Evolutionary conservation across 2,329 filamentous ascomycete species (phyloP), one percentile per base, ranked within the genome.

Genomic region (Cadophora malorum): DNA sequence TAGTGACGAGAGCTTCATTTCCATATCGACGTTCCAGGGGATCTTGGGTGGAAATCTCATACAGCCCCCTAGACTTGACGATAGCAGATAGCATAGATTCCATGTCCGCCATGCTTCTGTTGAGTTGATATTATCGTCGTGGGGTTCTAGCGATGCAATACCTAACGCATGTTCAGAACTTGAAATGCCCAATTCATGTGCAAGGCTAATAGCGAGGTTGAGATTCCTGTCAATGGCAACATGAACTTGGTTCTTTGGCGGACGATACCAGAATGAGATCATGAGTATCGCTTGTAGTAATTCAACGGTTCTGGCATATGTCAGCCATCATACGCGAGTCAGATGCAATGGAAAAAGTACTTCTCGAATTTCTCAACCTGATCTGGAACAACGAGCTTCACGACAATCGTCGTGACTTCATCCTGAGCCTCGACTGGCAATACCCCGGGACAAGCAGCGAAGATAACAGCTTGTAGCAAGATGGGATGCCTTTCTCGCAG

Each of bases 71-170:
- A 62, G 49, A 10, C 53, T 53, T 8, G 41, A 52, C 5, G 61
- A 47, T 3, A 67, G 41, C 2, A 64, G 66, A 47, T 60, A 64
- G 38, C 61, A 60, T 4, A 64, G 16, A 38, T 59, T 35, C 65
- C 55, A 67, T 2, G 66, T 67, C 12, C 66, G 66, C 66, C 66
- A 67, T 19, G 62, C 66, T 19, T 67, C 62, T 5, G 41, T 23
- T 19, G 52, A 52, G n/a, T 45, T 28, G 7, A 52, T 25, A n/a
- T 64, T 49, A 16, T 55, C 62, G 14, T 55, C 62, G 14, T 45
- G 35, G 6, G 41, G 10, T 9, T 61, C 60, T 3, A 49, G 16
- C 10, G 49, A 55, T 47, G 52, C 31, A 5, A 61, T 50, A 41
- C 33, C 50, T 21, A 61, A 10, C 19, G 64, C 64, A 55, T 45